These are phyloP conservation scores for Sordariomycetes sp. DNA, from an alignment of 2,329 filamentous ascomycete species.

Conservation along the genomic window DNA sequence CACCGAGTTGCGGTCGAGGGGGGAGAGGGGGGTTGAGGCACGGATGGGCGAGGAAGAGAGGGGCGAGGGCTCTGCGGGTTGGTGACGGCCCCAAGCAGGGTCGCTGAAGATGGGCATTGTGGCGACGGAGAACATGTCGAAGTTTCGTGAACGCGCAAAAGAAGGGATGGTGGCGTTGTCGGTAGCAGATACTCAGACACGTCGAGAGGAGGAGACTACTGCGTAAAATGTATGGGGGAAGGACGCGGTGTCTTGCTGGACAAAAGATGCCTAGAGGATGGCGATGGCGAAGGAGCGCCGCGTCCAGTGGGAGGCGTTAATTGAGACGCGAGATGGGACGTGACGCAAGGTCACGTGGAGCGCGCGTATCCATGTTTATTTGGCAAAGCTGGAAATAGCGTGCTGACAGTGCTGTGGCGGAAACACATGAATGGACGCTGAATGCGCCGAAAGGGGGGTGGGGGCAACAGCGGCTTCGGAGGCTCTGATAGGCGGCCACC, in stretches of 20 bases:
- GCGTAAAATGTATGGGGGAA: too few species aligned
- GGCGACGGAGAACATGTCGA: slow-evolving; percentile 29
- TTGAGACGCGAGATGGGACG: not conserved
- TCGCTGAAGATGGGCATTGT: slow-evolving; percentile 30
- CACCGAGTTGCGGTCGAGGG: slow-evolving; percentile 28
- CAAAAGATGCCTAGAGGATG: not conserved
- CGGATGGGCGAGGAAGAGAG: slow-evolving; percentile 49
- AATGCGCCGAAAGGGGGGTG: too few species aligned
- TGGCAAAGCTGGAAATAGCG: too few species aligned
- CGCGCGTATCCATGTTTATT: not conserved
- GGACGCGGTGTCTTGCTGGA: too few species aligned
- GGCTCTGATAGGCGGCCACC: not conserved
- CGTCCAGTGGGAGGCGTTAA: not conserved
- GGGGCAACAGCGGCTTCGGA: not conserved
- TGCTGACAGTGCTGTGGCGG: too few species aligned
- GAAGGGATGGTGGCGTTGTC: not conserved
- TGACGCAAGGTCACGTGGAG: not conserved
- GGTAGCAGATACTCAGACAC: not conserved
- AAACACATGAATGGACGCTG: too few species aligned
- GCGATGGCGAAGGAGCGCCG: not conserved
- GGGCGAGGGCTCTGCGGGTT: slow-evolving; percentile 33
- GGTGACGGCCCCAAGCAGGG: slow-evolving; percentile 26
- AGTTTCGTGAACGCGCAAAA: not conserved
- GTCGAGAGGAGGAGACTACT: not conserved
- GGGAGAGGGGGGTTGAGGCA: slow-evolving; percentile 34